These are phyloP conservation scores for Monilinia polystroma DNA, from an alignment of 2,329 filamentous ascomycete genomes.

Conservation along the genomic window DNA sequence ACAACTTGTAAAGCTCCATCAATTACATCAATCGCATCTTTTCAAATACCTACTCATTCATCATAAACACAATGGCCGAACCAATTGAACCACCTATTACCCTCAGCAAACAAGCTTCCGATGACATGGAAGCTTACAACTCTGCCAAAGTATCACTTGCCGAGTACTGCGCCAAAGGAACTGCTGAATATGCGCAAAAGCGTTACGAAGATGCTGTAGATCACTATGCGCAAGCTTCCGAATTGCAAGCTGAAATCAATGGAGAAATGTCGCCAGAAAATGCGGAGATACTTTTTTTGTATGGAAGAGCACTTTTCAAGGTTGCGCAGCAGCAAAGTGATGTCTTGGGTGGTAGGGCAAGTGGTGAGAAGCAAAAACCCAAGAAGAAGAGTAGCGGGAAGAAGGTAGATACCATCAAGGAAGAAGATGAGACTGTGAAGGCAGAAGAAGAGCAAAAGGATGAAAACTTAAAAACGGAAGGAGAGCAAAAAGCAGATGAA, in stretches of 20 bases:
- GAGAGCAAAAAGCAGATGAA: slow-evolving; percentile 46
- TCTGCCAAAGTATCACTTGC: slow-evolving; percentile 62
- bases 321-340: slow-evolving; percentile 93
- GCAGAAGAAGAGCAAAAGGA: slow-evolving; percentile 53
- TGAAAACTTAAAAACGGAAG: slow-evolving; percentile 44
- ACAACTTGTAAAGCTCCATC: not conserved
- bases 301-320: slow-evolving; percentile 90
- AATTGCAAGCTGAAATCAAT: slow-evolving; percentile 86
- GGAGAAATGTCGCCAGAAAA: slow-evolving; percentile 90
- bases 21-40: not conserved
- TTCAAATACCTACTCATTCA: not conserved
- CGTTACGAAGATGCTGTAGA: slow-evolving; percentile 85
- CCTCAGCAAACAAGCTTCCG: slow-evolving; percentile 29
- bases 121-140: slow-evolving; percentile 37
- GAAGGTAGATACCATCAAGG: slow-evolving; percentile 42
- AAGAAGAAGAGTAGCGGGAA: slow-evolving; percentile 45
- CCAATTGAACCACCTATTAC: slow-evolving; percentile 34
- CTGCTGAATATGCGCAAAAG: slow-evolving; percentile 83
- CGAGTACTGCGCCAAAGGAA: slow-evolving; percentile 75
- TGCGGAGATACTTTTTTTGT: slow-evolving; percentile 89
- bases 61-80: slow-evolving; percentile 33
- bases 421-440: slow-evolving; percentile 55
- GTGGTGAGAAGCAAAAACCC: slow-evolving; percentile 53
- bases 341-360: slow-evolving; percentile 80
- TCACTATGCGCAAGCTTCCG: slow-evolving; percentile 82